Evolutionary conservation across 495 filamentous ascomycete species (phyloP).

Genomic region (Aspergillus steynii): DNA sequence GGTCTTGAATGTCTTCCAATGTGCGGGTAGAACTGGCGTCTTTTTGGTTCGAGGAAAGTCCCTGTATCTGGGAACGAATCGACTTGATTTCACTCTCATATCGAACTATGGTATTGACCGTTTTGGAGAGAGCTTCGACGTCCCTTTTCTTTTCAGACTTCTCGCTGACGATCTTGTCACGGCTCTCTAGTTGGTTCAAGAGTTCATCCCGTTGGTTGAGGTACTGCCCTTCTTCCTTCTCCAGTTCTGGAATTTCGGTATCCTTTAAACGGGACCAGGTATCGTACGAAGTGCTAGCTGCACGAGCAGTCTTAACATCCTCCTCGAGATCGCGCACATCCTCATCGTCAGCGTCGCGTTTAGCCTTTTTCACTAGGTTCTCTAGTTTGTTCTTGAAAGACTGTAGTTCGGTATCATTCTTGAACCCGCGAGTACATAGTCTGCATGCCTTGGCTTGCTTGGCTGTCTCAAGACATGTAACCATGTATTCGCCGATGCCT

Average conservation of each 20-base stretch:
- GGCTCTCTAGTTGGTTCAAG: conserved; percentile 66
- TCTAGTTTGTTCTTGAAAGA: conserved; percentile 61
- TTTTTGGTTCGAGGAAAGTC: conserved; percentile 69
- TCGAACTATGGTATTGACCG: conserved; percentile 73
- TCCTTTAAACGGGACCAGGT: conserved; percentile 66
- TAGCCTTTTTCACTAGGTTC: conserved; percentile 55
- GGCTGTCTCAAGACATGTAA: conserved; percentile 56
- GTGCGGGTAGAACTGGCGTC: conserved; percentile 62
- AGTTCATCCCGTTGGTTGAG: conserved; percentile 58
- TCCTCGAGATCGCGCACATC: conserved; percentile 53
- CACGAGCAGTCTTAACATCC: conserved; percentile 56
- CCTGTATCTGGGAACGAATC: conserved; percentile 67
- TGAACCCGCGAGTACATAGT: conserved; percentile 67
- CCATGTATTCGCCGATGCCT: conserved; percentile 64
- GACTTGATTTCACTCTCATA: conserved; percentile 68
- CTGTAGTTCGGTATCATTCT: conserved; percentile 56
- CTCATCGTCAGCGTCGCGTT: conserved; percentile 52
- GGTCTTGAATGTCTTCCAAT: conserved; percentile 79
- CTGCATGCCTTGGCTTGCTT: conserved; percentile 65
- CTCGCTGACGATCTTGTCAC: conserved; percentile 68
- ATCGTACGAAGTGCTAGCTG: conserved; percentile 67
- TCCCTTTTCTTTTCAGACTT: conserved; percentile 67
- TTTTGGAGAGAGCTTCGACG: conserved; percentile 71
- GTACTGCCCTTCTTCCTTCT: conserved; percentile 58
- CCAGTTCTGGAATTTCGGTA: conserved; percentile 68